Evolutionary conservation across 1,284 basidiomycete species (phyloP), one percentile per base, ranked within the genome.

Genomic region (Fomitiporia mediterranea): DNA sequence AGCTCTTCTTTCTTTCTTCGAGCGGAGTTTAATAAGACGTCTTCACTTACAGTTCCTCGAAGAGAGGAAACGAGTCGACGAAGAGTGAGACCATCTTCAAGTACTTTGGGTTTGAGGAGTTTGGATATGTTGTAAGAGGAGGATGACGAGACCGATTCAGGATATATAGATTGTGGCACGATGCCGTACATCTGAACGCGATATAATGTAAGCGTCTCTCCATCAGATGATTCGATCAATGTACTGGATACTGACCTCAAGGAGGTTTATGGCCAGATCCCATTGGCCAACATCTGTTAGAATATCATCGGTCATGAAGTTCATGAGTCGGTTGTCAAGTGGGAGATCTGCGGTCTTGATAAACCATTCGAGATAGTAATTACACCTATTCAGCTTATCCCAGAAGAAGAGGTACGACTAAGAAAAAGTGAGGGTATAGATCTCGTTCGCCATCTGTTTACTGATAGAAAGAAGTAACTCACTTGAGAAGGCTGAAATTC

Each of bases 301-400:
- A 27, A 92, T 90, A 51, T 88, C 86, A 9, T 72, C 69, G 25
- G 89, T 82, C 51, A 98, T 80, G 73, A 88, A 87, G 47, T 77
- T 81, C 50, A 97, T 76, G 15, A 95, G 77, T 2, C 95, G 83
- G 65, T 91, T 84, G 56, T 97, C 91, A 46, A 96, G 72, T 0
- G 89, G 85, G 55, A 86, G 79, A 62, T 93, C 85, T 0, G 84
- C 84, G 44, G 91, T 80, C 71, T 96, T 79, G 62, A 98, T 89
- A 56, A 87, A 82, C 48, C 85, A 74, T 73, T 98, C 95, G 21
- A 98, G 83, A 70, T 90, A 97, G 74, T 91, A 95, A 75, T 98
- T 98, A 53, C 87, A 79, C 73, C 97, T 97, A 76, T 97, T 94
- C 51, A 97, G 80, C 73, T 95, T 94, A 72, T 96, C 93, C 77